A percentile compares a stretch with the other conserved stretches of the same genome.
phyloP scores from a whole-genome alignment of 2,329 filamentous ascomycete genomes.

The Aspergillus bombycis region DNA sequence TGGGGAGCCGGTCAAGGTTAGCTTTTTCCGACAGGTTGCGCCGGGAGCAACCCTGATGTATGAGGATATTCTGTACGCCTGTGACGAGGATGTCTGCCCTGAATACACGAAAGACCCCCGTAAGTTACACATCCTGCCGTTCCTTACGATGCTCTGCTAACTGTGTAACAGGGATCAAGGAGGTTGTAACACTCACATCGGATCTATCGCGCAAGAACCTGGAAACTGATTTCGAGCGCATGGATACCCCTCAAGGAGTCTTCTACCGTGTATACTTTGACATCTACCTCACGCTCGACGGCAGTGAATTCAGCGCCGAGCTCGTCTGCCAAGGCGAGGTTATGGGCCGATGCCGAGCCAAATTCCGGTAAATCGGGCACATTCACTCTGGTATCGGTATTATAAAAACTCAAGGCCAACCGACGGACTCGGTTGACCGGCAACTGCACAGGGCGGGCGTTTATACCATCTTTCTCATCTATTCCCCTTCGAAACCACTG shows the following conservation, averaged over 20 bases:
- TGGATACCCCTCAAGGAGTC: slow-evolving; percentile 97
- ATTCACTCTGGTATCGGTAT: slow-evolving; percentile 9
- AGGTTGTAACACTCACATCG: slow-evolving; percentile 95
- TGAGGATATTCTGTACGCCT: slow-evolving; percentile 96
- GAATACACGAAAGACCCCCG: slow-evolving; percentile 99
- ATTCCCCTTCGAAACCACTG: slow-evolving; percentile 6
- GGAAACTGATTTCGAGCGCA: slow-evolving; percentile 98
- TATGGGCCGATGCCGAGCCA: slow-evolving; percentile 93
- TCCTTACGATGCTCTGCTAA: slow-evolving; percentile 4
- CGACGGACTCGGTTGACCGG: slow-evolving; percentile 2
- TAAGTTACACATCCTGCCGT: slow-evolving; percentile 59
- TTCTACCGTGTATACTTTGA: slow-evolving; percentile 79
- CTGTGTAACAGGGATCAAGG: slow-evolving; percentile 79
- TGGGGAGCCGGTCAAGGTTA: slow-evolving; percentile 97
- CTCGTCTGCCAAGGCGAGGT: slow-evolving; percentile 99
- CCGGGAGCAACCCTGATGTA: slow-evolving; percentile 98
- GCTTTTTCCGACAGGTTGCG: slow-evolving; percentile 96
- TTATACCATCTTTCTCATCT: slow-evolving; percentile 11
- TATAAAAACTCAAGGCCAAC: neutral
- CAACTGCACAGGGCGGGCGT: slow-evolving; percentile 22
- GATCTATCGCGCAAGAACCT: slow-evolving; percentile 97
- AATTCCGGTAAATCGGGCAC: slow-evolving; percentile 67
- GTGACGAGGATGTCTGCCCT: slow-evolving; percentile 95
- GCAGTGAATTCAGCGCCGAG: slow-evolving; percentile 96
- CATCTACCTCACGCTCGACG: slow-evolving; percentile 88